Percentiles rank a stretch among this genome's conserved stretches.
phyloP scores from a whole-genome alignment of 2,329 filamentous ascomycete genomes.

The Penicillium sp. region DNA sequence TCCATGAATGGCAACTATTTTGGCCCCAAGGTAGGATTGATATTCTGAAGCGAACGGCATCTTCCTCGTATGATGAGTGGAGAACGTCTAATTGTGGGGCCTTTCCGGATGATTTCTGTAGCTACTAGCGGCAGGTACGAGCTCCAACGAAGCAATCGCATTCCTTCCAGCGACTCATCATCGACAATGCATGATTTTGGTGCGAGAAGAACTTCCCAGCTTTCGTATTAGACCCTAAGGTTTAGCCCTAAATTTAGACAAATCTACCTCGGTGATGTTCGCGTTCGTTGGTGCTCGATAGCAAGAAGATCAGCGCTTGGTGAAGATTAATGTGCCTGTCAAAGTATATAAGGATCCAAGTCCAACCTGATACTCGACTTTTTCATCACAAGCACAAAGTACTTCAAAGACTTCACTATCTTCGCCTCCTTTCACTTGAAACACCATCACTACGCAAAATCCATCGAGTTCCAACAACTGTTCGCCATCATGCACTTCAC shows the following conservation, averaged over 20 bases:
- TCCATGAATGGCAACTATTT: background rate
- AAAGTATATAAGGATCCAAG: slow-evolving; percentile 3
- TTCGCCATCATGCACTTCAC: slow-evolving; percentile 6
- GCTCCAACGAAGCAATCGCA: background rate
- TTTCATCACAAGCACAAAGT: background rate
- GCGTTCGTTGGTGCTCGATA: background rate
- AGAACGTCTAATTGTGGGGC: background rate
- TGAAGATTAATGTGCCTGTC: background rate
- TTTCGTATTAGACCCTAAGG: background rate
- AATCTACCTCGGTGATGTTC: background rate
- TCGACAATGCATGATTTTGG: background rate
- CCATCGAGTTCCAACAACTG: background rate
- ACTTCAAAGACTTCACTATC: background rate
- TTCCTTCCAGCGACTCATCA: background rate
- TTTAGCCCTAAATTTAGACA: slow-evolving; percentile 4
- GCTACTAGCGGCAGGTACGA: background rate
- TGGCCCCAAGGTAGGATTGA: slow-evolving; percentile 7
- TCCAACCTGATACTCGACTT: background rate
- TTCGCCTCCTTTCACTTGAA: background rate
- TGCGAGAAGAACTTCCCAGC: background rate
- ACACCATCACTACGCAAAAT: background rate
- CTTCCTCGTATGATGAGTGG: slow-evolving; percentile 1
- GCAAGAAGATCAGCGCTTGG: background rate
- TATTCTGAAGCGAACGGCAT: background rate
- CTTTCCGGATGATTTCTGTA: background rate